These are phyloP conservation scores for Lactifluus volemus DNA, from an alignment of 768 basidiomycete genomes.

Conservation along the genomic window DNA sequence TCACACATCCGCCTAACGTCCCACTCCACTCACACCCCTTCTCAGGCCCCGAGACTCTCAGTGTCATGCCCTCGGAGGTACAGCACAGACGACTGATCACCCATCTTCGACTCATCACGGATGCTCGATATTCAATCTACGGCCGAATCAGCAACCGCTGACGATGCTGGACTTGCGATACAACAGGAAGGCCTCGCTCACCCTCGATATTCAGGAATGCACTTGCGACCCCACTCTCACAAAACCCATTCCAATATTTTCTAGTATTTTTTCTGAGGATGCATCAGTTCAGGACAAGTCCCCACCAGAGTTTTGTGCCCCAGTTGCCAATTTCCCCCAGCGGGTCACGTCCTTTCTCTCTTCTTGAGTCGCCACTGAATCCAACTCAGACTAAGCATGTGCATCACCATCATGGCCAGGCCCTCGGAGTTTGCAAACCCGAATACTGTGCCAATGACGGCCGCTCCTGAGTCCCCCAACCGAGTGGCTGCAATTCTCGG, in stretches of 20 bases:
- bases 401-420: conserved; percentile 2
- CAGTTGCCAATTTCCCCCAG: conserved; percentile 26
- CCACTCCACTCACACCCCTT: conserved; percentile 1
- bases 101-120: conserved; percentile 50
- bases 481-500: neutral
- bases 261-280: conserved; percentile 36
- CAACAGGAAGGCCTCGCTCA: conserved; percentile 30
- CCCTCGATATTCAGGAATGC: conserved; percentile 21
- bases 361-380: conserved; percentile 5
- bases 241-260: conserved; percentile 42
- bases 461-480: conserved; percentile 19
- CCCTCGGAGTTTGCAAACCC: neutral
- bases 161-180: conserved; percentile 44
- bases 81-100: conserved; percentile 40
- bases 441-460: conserved; percentile 22
- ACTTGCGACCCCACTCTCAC: conserved; percentile 18
- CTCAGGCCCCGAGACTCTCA: conserved; percentile 67
- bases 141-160: conserved; percentile 27
- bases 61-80: conserved; percentile 65
- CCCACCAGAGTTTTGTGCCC: conserved; percentile 22
- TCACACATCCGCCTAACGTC: conserved; percentile 5
- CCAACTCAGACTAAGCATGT: neutral
- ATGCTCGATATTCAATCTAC: conserved; percentile 42
- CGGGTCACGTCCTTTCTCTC: conserved; percentile 21
- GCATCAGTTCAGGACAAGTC: conserved; percentile 23